These are phyloP conservation scores for Pyricularia grisea DNA, from an alignment of 2,329 filamentous ascomycete genomes.

Conservation along the genomic window DNA sequence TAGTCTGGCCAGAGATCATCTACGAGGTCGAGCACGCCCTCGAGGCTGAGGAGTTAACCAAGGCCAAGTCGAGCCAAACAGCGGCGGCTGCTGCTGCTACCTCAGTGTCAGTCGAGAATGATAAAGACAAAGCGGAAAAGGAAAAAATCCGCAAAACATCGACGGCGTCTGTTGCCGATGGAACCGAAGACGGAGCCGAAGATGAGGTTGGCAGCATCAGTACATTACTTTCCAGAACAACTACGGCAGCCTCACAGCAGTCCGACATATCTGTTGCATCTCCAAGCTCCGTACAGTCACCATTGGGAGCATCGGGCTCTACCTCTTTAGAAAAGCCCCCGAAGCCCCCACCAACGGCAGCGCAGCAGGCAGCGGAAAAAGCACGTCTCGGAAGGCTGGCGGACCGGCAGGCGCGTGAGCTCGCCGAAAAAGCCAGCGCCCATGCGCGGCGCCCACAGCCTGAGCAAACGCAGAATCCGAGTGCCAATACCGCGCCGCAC, in stretches of 20 bases:
- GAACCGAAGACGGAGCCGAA: not conserved
- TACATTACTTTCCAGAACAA: not conserved
- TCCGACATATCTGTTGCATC: not conserved
- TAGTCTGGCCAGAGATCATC: conserved; percentile 74
- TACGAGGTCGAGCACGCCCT: conserved; percentile 68
- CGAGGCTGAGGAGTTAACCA: conserved; percentile 50
- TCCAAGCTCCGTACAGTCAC: not conserved
- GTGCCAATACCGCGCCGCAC: conserved; percentile 46
- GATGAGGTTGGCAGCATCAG: not conserved
- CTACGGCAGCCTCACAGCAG: not conserved
- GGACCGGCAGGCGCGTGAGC: conserved; percentile 41
- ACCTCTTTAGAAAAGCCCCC: conserved; percentile 4
- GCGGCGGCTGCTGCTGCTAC: conserved; percentile 1
- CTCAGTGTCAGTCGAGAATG: not conserved
- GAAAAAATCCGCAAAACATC: not conserved
- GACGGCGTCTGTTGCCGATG: not conserved
- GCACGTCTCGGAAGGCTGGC: conserved; percentile 52
- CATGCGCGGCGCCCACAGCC: conserved; percentile 43
- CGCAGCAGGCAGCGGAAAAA: conserved; percentile 48
- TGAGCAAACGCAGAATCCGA: conserved; percentile 41
- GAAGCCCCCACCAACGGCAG: conserved; percentile 25
- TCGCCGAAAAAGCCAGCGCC: conserved; percentile 45
- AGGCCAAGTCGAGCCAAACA: conserved; percentile 17
- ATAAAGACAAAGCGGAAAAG: not conserved
- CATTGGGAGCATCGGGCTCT: not conserved